A percentile compares a stretch with the other conserved stretches of the same genome.
Conservation (phyloP, 768 basidiomycete genomes). For the Boletus rufocinnamomeus region DNA sequence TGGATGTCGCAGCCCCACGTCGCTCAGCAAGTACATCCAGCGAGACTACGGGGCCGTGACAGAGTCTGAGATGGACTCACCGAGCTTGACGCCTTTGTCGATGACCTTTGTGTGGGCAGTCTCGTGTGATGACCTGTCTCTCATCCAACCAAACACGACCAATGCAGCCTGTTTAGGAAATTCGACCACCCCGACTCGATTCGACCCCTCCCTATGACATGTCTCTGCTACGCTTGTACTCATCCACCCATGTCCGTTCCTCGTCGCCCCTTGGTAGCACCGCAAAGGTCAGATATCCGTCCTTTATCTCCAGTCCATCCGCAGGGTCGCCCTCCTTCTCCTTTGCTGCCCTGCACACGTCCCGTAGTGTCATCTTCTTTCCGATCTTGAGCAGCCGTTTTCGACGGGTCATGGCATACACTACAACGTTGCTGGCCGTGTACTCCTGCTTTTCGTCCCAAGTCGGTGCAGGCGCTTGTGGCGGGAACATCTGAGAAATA, state of each 20-base stretch:
- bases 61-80: conserved; percentile 55
- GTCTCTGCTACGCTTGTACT: conserved; percentile 68
- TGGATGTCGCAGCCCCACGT: conserved; percentile 16
- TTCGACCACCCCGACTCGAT: neutral
- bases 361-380: conserved; percentile 81
- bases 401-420: conserved; percentile 81
- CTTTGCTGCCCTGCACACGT: conserved; percentile 67
- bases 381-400: conserved; percentile 88
- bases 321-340: conserved; percentile 55
- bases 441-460: conserved; percentile 84
- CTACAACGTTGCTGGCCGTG: conserved; percentile 56
- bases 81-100: conserved; percentile 64
- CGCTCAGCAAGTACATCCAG: conserved; percentile 27
- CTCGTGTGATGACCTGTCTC: conserved; percentile 7
- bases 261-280: conserved; percentile 74
- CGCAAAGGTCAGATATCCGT: conserved; percentile 78
- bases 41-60: conserved; percentile 7
- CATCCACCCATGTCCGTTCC: conserved; percentile 85
- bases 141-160: conserved; percentile 34
- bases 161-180: conserved; percentile 24
- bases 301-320: conserved; percentile 85
- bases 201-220: conserved; percentile 14
- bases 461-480: conserved; percentile 56
- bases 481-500: conserved; percentile 82
- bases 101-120: conserved; percentile 33